Percentiles rank a stretch among this genome's conserved stretches.
These are phyloP conservation scores for Paxillus rubicundulus DNA, from an alignment of 768 basidiomycete species.

Conservation along the genomic window DNA sequence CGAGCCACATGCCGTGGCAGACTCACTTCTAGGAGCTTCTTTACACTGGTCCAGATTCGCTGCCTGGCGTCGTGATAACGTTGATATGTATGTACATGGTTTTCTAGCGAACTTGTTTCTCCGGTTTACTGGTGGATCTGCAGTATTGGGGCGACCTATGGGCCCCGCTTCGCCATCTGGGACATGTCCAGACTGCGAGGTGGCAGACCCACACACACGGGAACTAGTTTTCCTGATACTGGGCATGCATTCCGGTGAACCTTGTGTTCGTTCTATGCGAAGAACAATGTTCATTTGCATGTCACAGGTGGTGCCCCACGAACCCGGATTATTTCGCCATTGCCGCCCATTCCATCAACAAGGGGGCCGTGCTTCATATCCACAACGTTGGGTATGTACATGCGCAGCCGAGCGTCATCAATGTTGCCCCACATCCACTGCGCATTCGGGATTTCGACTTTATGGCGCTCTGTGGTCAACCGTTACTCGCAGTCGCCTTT, in stretches of 20 bases:
- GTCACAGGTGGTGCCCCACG: conserved; percentile 70
- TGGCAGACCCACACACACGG: conserved; percentile 66
- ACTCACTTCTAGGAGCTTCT: conserved; percentile 45
- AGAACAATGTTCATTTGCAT: neutral
- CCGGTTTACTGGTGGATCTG: neutral
- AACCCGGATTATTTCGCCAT: conserved; percentile 78
- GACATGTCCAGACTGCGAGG: conserved; percentile 69
- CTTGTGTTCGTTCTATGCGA: conserved; percentile 12
- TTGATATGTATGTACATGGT: conserved; percentile 62
- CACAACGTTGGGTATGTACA: conserved; percentile 66
- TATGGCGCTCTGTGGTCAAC: conserved; percentile 55
- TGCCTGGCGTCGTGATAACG: conserved; percentile 68
- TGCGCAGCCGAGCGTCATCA: conserved; percentile 59
- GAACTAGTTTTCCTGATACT: conserved; percentile 64
- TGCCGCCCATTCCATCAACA: conserved; percentile 54
- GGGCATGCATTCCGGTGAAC: conserved; percentile 63
- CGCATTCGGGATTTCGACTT: conserved; percentile 77
- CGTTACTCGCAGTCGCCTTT: conserved; percentile 65
- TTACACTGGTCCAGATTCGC: conserved; percentile 54
- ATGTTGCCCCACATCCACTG: conserved; percentile 59
- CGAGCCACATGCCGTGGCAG: conserved; percentile 63
- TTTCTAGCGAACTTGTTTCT: neutral
- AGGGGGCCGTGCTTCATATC: conserved; percentile 67
- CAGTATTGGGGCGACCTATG: conserved; percentile 76
- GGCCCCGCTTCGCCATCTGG: conserved; percentile 73